Base-by-base conservation (phyloP, 192 early-diverging fungal species). In the Phlyctochytrium arcticum region DNA sequence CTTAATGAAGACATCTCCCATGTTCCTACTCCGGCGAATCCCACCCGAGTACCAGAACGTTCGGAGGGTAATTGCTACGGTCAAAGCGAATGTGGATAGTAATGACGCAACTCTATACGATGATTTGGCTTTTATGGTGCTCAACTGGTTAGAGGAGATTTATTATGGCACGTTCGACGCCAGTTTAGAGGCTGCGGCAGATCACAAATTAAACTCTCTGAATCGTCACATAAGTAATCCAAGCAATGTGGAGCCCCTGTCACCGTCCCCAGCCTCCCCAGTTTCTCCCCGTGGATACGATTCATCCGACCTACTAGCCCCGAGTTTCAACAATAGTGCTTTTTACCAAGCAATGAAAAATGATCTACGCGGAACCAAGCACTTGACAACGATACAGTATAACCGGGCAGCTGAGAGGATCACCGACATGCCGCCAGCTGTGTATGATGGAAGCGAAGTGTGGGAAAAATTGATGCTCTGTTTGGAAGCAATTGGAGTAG, bases 341-440 rank as follows among this genome's bases (percentile, higher is more conserved):
- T 74, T 80, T 29, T 69, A 67, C 47, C 78, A 80, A 44, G 72
- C 72, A 0, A 68, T 80, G 71, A 27, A 62, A 46, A 77, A 75
- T 48, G 78, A 80, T 63, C 49, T 75, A 48, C 42, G 70, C 31
- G 78, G 75, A 5, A 78, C 71, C 12, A n/a, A 51, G n/a, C 63
- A 75, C 34, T 29, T 80, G 10, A 80, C 78, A 5, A 70, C 69
- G 4, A 51, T 59, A 7, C 75, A 80, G 59, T 69, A 79, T 37
- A 63, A 53, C 15, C 56, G 80, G 39, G 75, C 67, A 19, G 68
- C 68, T 0, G 80, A 81, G 59, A 57, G 80, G 19, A 53, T 82
- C 6, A 72, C 71, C 17, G 80, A 81, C 55, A 65, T 81, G 69
- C 60, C 75, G 12, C 50, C 62, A 8, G 62, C 44, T 8, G 33